These are phyloP conservation scores for Stagonosporopsis cucurbitacearum DNA, from an alignment of 2,329 filamentous ascomycete genomes.

Conservation along the genomic window DNA sequence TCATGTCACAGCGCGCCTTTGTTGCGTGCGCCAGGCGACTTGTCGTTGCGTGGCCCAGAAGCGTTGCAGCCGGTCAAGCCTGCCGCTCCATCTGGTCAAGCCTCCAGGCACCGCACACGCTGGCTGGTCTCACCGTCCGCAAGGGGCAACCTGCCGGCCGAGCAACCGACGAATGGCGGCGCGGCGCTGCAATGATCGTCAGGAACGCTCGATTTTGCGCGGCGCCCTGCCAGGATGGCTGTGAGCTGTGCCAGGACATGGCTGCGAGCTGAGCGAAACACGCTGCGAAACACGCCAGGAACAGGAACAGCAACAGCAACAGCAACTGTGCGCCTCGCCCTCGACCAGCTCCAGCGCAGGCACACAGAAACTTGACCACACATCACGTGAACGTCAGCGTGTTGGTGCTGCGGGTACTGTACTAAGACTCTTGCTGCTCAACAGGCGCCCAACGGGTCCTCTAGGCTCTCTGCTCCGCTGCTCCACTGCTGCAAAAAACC, in stretches of 20 bases:
- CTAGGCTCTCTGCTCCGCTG: not conserved
- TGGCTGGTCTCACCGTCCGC: constrained; percentile 38
- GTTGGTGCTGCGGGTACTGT: constrained; percentile 14
- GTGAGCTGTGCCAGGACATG: too few species aligned
- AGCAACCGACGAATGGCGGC: constrained; percentile 31
- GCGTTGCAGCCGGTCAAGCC: constrained; percentile 21
- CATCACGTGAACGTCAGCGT: constrained; percentile 25
- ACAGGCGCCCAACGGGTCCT: too few species aligned
- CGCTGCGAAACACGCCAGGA: constrained; percentile 27
- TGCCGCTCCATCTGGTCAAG: constrained; percentile 27
- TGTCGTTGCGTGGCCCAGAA: constrained; percentile 9
- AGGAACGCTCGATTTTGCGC: constrained; percentile 32
- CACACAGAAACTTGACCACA: constrained; percentile 2
- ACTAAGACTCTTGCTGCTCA: constrained; percentile 22
- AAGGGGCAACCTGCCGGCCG: constrained; percentile 28
- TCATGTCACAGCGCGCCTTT: not conserved
- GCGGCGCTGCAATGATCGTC: constrained; percentile 36
- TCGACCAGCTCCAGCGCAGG: constrained; percentile 14
- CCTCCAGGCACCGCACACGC: constrained; percentile 21
- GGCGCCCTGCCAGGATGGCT: constrained; percentile 19
- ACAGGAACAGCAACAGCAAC: constrained; percentile 11
- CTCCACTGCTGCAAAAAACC: constrained; percentile 22
- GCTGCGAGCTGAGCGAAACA: constrained; percentile 28
- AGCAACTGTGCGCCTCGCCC: constrained; percentile 25
- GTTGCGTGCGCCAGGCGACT: constrained; percentile 6